A percentile compares a stretch with the other conserved stretches of the same genome.
Evolutionary conservation across 169 alveolate genomes (phyloP).

Genomic region (Eimeria sp.): DNA sequence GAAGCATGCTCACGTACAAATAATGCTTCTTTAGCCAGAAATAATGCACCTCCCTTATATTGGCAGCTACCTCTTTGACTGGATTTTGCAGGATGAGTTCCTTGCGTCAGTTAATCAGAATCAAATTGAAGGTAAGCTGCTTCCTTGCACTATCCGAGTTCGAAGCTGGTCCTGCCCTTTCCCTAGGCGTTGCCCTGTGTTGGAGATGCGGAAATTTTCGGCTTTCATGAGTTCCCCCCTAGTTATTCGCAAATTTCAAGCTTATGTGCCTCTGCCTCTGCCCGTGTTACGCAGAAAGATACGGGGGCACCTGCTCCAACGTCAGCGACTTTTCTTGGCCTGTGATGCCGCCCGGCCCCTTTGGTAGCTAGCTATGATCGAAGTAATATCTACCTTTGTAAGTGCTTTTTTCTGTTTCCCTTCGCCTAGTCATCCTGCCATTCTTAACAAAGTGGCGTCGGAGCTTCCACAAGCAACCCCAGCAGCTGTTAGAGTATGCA

Average conservation of each 20-base stretch:
- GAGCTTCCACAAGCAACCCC: background rate
- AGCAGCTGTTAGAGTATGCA: background rate
- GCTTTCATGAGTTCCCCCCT: background rate
- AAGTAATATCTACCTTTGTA: background rate
- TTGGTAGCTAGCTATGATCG: constrained; percentile 15
- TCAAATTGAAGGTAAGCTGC: constrained; percentile 27
- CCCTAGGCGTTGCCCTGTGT: background rate
- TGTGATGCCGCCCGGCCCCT: constrained; percentile 84
- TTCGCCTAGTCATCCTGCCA: background rate
- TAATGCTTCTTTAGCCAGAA: background rate
- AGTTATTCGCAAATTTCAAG: background rate
- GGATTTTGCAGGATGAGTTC: constrained; percentile 45
- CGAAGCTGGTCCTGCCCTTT: background rate
- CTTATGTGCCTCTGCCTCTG: background rate
- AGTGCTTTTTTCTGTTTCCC: background rate
- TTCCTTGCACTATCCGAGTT: background rate
- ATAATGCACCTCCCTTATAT: background rate
- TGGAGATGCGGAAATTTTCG: background rate
- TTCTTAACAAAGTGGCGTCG: background rate
- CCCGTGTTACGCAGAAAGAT: constrained; percentile 75
- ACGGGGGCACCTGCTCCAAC: constrained; percentile 86
- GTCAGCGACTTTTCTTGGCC: constrained; percentile 82
- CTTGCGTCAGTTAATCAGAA: constrained; percentile 49
- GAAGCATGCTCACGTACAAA: background rate
- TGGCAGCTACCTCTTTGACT: background rate